A percentile compares a stretch with the other conserved stretches of the same genome.
phyloP scores from a whole-genome alignment of 1,284 basidiomycete genomes.

The Leucoagaricus sp. region DNA sequence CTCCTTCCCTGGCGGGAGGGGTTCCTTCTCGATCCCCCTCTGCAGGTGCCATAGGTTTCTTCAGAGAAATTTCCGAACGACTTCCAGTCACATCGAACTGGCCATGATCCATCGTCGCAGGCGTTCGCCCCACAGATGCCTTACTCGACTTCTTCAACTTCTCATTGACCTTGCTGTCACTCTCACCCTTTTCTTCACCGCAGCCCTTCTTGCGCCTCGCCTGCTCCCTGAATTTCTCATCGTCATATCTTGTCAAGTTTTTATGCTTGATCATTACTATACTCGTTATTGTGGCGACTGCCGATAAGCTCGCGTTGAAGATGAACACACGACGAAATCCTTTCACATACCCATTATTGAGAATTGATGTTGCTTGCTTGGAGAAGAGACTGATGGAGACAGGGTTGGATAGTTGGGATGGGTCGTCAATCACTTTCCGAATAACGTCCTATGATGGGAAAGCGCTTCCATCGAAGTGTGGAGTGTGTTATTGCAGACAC shows the following conservation, averaged over 20 bases:
- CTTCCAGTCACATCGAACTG: no score
- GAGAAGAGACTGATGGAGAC: slow-evolving; percentile 37
- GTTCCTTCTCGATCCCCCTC: no score
- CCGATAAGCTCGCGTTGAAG: slow-evolving; percentile 50
- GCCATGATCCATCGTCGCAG: neutral
- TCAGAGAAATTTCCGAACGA: no score
- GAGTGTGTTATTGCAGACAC: slow-evolving; percentile 63
- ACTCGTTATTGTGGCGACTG: slow-evolving; percentile 49
- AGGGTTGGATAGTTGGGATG: slow-evolving; percentile 42
- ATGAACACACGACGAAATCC: slow-evolving; percentile 64
- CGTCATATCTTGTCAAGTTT: slow-evolving; percentile 57
- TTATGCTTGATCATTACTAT: slow-evolving; percentile 59
- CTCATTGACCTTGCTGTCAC: neutral
- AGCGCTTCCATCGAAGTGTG: slow-evolving; percentile 41
- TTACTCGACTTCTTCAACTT: neutral
- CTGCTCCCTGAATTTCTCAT: slow-evolving; percentile 26
- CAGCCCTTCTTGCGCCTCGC: neutral
- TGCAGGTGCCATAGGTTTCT: no score
- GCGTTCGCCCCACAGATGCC: neutral
- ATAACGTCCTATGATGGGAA: slow-evolving; percentile 34
- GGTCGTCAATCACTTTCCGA: slow-evolving; percentile 47
- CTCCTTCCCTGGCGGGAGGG: no score
- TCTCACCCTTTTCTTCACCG: neutral
- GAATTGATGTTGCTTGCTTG: slow-evolving; percentile 40
- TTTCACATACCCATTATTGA: slow-evolving; percentile 51